Conservation (phyloP, 2,329 filamentous ascomycete species). For the Colletotrichum caudatum region DNA sequence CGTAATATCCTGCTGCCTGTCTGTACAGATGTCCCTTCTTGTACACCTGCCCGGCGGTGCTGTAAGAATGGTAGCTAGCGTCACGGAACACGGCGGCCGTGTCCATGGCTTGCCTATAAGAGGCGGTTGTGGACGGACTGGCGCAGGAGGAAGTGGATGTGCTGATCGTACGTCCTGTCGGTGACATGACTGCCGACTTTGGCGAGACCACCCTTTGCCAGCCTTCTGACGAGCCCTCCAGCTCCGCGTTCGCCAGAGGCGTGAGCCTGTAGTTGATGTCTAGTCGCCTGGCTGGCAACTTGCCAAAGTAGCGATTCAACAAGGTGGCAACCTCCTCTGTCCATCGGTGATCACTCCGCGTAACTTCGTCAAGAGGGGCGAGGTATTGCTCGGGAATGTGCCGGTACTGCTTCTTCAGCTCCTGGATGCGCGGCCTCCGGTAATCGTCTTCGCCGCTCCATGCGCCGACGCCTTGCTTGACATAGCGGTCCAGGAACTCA, state of each 20-base stretch:
- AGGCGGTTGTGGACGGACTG: conserved; percentile 3
- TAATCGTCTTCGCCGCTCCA: conserved; percentile 47
- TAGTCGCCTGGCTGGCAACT: conserved; percentile 53
- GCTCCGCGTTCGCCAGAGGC: conserved; percentile 51
- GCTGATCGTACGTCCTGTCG: conserved; percentile 26
- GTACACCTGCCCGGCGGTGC: conserved; percentile 56
- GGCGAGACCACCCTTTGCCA: conserved; percentile 30
- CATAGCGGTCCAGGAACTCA: conserved; percentile 58
- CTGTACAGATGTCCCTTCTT: conserved; percentile 73
- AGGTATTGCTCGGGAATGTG: conserved; percentile 60
- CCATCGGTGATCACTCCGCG: conserved; percentile 46
- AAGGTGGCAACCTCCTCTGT: conserved; percentile 56
- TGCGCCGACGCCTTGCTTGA: conserved; percentile 49
- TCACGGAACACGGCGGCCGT: conserved; percentile 47
- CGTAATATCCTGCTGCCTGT: conserved; percentile 81
- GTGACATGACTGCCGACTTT: conserved; percentile 19
- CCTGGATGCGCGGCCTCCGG: conserved; percentile 48
- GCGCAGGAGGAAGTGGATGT: conserved; percentile 13
- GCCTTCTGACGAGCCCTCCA: conserved; percentile 44
- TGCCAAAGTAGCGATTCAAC: conserved; percentile 57
- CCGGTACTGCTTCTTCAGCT: conserved; percentile 54
- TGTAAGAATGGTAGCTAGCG: conserved; percentile 49
- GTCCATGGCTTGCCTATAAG: conserved; percentile 43
- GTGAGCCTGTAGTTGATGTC: conserved; percentile 54
- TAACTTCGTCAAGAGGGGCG: conserved; percentile 56